These are phyloP conservation scores for Purshia tridentata DNA, from an alignment of 306 rosid genomes.

Conservation along the genomic window DNA sequence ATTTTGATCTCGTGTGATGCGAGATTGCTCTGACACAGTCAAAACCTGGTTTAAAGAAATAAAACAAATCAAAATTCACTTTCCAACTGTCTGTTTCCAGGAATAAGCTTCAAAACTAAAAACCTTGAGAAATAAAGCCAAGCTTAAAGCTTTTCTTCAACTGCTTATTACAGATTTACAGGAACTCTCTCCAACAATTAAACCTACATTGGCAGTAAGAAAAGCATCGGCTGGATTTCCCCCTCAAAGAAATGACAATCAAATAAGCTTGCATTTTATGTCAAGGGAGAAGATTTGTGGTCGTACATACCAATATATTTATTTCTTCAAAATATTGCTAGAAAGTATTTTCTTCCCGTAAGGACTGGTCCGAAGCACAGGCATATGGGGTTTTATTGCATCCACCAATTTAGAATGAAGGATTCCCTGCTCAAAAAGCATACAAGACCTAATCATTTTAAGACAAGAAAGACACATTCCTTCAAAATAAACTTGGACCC, in stretches of 20 bases:
- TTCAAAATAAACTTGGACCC: background rate
- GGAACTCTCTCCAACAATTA: constrained; percentile 15
- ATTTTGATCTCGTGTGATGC: background rate
- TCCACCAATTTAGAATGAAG: constrained; percentile 37
- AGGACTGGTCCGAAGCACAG: constrained; percentile 47
- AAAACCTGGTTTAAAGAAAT: constrained; percentile 17
- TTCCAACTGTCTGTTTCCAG: background rate
- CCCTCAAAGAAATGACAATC: background rate
- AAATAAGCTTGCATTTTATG: background rate
- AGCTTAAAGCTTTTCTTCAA: constrained; percentile 11
- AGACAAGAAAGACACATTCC: background rate
- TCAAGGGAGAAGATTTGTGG: constrained; percentile 4
- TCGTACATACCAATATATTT: constrained; percentile 13
- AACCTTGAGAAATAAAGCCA: background rate
- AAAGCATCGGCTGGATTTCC: background rate
- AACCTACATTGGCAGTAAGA: constrained; percentile 19
- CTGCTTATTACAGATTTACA: constrained; percentile 34
- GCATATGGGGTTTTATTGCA: constrained; percentile 42
- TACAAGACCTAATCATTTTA: background rate
- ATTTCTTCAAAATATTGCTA: constrained; percentile 34
- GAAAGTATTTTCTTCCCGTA: constrained; percentile 55
- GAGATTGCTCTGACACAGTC: constrained; percentile 21
- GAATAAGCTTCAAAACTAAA: background rate
- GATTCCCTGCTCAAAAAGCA: constrained; percentile 37
- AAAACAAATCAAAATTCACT: background rate